Percentiles rank a stretch among this genome's conserved stretches.
These are phyloP conservation scores for Gastrolobium villosum DNA, from an alignment of 306 rosid genomes.

Conservation along the genomic window DNA sequence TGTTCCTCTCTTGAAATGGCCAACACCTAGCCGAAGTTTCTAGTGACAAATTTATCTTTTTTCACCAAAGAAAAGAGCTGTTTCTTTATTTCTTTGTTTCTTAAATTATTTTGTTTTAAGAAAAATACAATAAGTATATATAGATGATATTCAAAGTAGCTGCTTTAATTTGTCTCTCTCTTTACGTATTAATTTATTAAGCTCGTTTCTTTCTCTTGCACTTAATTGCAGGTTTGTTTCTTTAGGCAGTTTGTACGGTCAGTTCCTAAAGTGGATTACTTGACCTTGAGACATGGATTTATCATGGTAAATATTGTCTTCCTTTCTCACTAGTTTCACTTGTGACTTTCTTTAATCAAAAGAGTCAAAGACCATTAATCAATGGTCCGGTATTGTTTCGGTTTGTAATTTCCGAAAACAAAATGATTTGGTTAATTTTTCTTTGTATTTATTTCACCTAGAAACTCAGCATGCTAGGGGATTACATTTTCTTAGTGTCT, in stretches of 20 bases:
- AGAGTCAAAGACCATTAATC: too few species aligned
- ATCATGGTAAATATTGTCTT: conserved; percentile 61
- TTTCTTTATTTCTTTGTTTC: not conserved
- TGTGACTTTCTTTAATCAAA: not conserved
- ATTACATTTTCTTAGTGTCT: not conserved
- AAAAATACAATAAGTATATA: not conserved
- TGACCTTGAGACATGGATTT: conserved; percentile 93
- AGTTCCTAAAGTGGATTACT: conserved; percentile 92
- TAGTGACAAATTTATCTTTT: not conserved
- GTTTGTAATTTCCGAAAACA: too few species aligned
- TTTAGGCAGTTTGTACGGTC: conserved; percentile 91
- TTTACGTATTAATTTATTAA: not conserved
- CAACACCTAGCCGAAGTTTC: not conserved
- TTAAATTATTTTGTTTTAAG: not conserved
- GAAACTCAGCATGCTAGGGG: not conserved
- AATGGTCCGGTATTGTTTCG: too few species aligned
- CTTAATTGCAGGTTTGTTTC: conserved; percentile 63
- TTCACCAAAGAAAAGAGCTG: not conserved
- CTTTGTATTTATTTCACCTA: not conserved
- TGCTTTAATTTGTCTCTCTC: not conserved
- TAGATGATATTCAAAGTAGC: not conserved
- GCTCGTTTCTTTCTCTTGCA: not conserved
- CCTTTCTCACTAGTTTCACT: conserved; percentile 16
- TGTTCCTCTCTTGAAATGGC: not conserved
- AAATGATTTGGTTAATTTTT: too few species aligned